Conservation (phyloP, 2,329 filamentous ascomycete genomes). For the Colletotrichum sansevieriae region DNA sequence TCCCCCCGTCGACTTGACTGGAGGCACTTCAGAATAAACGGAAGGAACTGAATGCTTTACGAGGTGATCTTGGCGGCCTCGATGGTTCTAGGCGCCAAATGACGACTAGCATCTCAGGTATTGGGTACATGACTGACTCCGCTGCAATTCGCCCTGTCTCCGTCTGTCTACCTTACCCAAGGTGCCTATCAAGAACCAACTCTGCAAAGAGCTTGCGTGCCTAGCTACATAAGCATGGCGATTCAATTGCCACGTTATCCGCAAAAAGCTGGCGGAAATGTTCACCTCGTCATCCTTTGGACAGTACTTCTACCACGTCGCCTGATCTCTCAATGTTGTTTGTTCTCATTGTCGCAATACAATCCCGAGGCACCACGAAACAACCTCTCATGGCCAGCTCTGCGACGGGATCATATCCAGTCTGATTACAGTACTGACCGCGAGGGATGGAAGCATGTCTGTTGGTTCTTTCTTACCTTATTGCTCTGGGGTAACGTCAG, state of each 20-base stretch:
- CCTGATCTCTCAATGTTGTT: background rate
- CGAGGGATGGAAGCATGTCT: slow-evolving; percentile 23
- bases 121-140: too few relatives aligned
- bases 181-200: background rate
- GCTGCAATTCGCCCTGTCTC: too few relatives aligned
- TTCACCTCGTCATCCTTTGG: background rate
- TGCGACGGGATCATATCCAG: background rate
- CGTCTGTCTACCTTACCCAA: too few relatives aligned
- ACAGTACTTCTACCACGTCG: background rate
- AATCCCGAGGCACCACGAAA: slow-evolving; percentile 9
- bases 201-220: slow-evolving; percentile 17
- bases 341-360: background rate
- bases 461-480: slow-evolving; percentile 10
- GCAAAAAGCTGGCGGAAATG: background rate
- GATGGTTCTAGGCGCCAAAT: background rate
- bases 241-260: too few relatives aligned
- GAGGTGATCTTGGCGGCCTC: slow-evolving; percentile 22
- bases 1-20: background rate
- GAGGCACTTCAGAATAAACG: background rate
- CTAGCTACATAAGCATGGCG: too few relatives aligned
- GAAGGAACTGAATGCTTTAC: slow-evolving; percentile 15
- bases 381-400: slow-evolving; percentile 10
- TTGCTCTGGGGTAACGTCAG: slow-evolving; percentile 22
- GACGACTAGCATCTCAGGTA: background rate
- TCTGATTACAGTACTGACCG: slow-evolving; percentile 7